Conservation (phyloP, 768 basidiomycete species). For the Mycena sanguinolenta region DNA sequence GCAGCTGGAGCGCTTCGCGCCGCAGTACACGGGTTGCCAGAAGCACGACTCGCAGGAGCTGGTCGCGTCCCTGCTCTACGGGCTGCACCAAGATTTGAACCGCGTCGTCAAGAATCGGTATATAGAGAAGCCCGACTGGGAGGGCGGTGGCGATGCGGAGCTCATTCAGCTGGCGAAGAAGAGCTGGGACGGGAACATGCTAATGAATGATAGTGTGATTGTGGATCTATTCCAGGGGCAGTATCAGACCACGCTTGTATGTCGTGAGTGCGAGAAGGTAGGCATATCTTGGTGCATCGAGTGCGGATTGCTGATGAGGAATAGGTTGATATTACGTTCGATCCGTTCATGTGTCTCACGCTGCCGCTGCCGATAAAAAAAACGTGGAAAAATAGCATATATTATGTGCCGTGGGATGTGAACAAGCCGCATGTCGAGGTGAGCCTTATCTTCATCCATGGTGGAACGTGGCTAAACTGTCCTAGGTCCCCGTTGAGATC, state of each 20-base stretch:
- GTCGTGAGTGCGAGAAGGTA: conserved; percentile 96
- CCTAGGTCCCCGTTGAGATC: conserved; percentile 80
- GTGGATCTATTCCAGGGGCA: conserved; percentile 99
- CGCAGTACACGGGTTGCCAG: conserved; percentile 97
- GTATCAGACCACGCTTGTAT: conserved; percentile 94
- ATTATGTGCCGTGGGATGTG: conserved; percentile 86
- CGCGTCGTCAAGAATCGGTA: conserved; percentile 94
- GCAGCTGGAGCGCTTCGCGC: conserved; percentile 90
- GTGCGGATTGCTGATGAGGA: neutral
- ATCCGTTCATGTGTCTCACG: conserved; percentile 99
- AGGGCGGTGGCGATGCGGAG: conserved; percentile 84
- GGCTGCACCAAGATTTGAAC: conserved; percentile 96
- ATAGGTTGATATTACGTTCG: conserved; percentile 98
- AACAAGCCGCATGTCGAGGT: conserved; percentile 73
- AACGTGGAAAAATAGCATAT: conserved; percentile 83
- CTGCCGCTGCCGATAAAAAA: conserved; percentile 93
- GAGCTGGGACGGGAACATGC: conserved; percentile 97
- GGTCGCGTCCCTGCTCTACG: conserved; percentile 94
- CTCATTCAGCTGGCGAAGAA: conserved; percentile 84
- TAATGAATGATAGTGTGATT: conserved; percentile 96
- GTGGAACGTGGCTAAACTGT: conserved; percentile 17
- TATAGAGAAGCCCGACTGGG: conserved; percentile 98
- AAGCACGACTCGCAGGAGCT: conserved; percentile 99
- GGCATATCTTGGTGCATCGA: neutral
- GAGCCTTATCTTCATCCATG: neutral